Evolutionary conservation across 2,329 filamentous ascomycete genomes (phyloP).

Genomic region (Chrysoporthe austroafricana): DNA sequence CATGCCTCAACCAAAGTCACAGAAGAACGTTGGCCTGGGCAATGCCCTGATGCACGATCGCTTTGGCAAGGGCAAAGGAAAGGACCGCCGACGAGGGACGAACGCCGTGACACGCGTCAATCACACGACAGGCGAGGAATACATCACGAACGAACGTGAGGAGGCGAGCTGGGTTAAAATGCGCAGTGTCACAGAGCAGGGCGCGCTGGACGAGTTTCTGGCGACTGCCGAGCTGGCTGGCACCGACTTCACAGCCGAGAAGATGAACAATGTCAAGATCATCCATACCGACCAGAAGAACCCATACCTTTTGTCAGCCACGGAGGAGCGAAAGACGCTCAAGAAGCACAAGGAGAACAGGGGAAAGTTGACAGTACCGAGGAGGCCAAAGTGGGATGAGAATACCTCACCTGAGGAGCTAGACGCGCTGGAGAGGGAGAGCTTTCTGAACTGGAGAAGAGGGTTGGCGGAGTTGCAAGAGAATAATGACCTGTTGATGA

Average conservation of each 20-base stretch:
- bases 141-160: constrained; percentile 87
- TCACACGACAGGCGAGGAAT: constrained; percentile 82
- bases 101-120: constrained; percentile 67
- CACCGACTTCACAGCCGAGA: constrained; percentile 98
- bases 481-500: constrained; percentile 93
- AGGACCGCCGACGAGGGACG: constrained; percentile 73
- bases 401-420: constrained; percentile 82
- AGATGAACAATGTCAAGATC: constrained; percentile 98
- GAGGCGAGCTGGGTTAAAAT: constrained; percentile 99
- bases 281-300: constrained; percentile 97
- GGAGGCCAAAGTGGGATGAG: constrained; percentile 86
- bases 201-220: constrained; percentile 93
- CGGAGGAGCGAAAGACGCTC: constrained; percentile 77
- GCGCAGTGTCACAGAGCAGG: constrained; percentile 97
- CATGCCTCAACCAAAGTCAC: constrained; percentile 80
- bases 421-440: constrained; percentile 77
- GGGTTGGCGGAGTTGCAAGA: constrained; percentile 92
- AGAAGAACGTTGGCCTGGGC: constrained; percentile 91
- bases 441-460: constrained; percentile 84
- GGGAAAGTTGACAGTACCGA: constrained; percentile 80
- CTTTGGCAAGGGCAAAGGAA: constrained; percentile 89
- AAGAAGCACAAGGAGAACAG: constrained; percentile 84
- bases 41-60: constrained; percentile 99
- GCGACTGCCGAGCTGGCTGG: constrained; percentile 95
- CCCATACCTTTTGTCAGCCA: constrained; percentile 83